Conservation (phyloP, 1,139 yeast species). For the Geotrichum cucujoidarum region DNA sequence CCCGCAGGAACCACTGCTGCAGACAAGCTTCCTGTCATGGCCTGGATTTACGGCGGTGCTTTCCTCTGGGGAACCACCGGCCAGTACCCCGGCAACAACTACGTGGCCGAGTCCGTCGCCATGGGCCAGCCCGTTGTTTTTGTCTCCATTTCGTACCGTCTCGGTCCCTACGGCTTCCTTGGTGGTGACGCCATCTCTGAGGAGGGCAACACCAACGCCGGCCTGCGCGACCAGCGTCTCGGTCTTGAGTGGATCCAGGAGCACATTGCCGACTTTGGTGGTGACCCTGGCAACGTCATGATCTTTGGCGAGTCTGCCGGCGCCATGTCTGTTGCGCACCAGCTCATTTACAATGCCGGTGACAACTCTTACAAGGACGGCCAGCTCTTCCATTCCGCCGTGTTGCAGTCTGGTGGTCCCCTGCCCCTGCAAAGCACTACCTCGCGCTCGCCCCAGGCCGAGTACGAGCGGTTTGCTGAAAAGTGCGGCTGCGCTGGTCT, state of each 20-base stretch:
- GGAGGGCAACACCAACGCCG: slow-evolving; percentile 26
- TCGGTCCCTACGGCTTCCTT: slow-evolving; percentile 34
- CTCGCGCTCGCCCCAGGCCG: slow-evolving; percentile 18
- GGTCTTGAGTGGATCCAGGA: slow-evolving; percentile 36
- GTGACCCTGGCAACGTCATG: slow-evolving; percentile 32
- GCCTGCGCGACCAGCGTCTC: slow-evolving; percentile 33
- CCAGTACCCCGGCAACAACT: slow-evolving; percentile 20
- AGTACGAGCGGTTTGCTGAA: slow-evolving; percentile 21
- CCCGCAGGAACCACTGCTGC: slow-evolving; percentile 21
- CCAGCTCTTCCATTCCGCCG: slow-evolving; percentile 28
- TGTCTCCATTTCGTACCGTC: slow-evolving; percentile 30
- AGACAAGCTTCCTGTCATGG: slow-evolving; percentile 33
- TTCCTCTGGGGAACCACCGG: slow-evolving; percentile 27
- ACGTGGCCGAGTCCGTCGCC: slow-evolving; percentile 24
- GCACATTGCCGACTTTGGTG: slow-evolving; percentile 35
- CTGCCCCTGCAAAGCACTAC: slow-evolving; percentile 19
- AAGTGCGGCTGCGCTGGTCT: slow-evolving; percentile 22
- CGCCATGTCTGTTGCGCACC: slow-evolving; percentile 31
- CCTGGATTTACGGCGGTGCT: slow-evolving; percentile 41
- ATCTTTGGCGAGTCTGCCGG: slow-evolving; percentile 38
- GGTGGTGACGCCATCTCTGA: slow-evolving; percentile 23
- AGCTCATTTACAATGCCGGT: slow-evolving; percentile 25
- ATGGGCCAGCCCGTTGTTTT: slow-evolving; percentile 24
- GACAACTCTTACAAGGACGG: slow-evolving; percentile 19
- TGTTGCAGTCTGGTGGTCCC: slow-evolving; percentile 28